Base-by-base conservation (phyloP, 345 rosid species). In the Carallia brachiata region DNA sequence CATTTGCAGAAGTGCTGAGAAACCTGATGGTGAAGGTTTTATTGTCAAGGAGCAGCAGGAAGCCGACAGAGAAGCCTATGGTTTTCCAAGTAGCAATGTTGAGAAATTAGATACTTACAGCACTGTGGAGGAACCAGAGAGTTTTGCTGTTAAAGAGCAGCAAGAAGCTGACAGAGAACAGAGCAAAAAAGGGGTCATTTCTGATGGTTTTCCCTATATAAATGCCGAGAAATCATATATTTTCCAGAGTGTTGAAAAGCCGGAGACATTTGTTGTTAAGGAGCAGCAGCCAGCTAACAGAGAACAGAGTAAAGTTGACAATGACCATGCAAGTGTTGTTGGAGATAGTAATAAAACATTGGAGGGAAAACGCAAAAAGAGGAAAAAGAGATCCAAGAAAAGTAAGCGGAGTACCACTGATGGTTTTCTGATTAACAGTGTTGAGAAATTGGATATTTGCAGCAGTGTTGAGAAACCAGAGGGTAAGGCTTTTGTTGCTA, bases 391-490 rank as follows among this genome's bases (percentile, higher is more conserved):
- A 62, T 62, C 65, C 6, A 62, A n/a, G 48, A 39, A 62, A 12
- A 62, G 52, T 5, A 62, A 62, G 47, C 50, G 2, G 50, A 62
- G 6, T 2, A 19, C 31, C 9, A 62, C 58, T 52, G 61, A 55
- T 15, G 7, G 6, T 36, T 10, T 28, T 6, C 57, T 13, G 50
- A 19, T 4, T 31, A 50, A 36, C 12, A 36, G 17, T 37, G 54
- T 66, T 52, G 65, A 59, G 52, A 59, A n/a, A 59, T 58, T 66
- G 60, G 55, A 52, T 13, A 52, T 52, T 52, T 52, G 55, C 55
- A 52, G 7, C 55, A 13, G 19, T 52, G 55, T 52, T 2, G 28
- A 54, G 58, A 54, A 50, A 37, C 39, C 54, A 12, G 61, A 54
- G 28, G 28, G 4, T 37, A 9, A 37, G 40, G 40, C 1, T 37